Base-by-base conservation (phyloP, 768 basidiomycete genomes). In the Kwoniella pini region DNA sequence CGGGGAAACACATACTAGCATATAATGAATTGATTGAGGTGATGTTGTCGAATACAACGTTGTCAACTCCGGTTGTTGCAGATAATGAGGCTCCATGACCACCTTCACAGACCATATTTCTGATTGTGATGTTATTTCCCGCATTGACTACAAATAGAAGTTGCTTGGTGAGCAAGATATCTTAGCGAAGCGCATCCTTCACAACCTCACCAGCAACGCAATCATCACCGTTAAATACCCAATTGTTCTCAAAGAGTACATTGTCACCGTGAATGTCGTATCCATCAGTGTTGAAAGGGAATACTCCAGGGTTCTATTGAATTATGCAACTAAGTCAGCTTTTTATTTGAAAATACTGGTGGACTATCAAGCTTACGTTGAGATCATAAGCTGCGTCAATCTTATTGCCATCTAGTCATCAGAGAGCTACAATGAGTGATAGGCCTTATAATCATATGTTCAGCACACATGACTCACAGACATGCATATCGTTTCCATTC, bases 201-300 rank as follows among this genome's bases (percentile, higher is more conserved):
- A 36, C 15, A 22, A 42, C 31, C 57, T 27, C 48, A 59, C 57
- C 83, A 2, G 85, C 84, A 21, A 86, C 68, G 50, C 85, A 87
- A 68, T 87, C 85, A 56, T 86, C 85, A 3, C 85, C 85, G 54
- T 86, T 86, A 49, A 81, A 79, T 39, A 87, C 78, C 60, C 82
- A 70, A 56, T 86, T 86, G 68, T 83, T 79, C 67, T 86, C 85
- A 62, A 86, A 85, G 1, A 86, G 76, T 64, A 86, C 70, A 67
- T 86, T 81, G 3, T 80, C 82, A 12, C 85, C 85, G 12, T 82
- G 82, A 10, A 84, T 84, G 39, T 83, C 84, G 76, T 86, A 80
- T 3, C 78, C 79, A 74, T 53, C 28, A 39, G 77, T 82, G 61
- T 82, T 81, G 53, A 62, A 51, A 19, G 54, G 48, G 55, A 39